phyloP scores from a whole-genome alignment of 306 rosid genomes.

The Dalbergia cultrata region DNA sequence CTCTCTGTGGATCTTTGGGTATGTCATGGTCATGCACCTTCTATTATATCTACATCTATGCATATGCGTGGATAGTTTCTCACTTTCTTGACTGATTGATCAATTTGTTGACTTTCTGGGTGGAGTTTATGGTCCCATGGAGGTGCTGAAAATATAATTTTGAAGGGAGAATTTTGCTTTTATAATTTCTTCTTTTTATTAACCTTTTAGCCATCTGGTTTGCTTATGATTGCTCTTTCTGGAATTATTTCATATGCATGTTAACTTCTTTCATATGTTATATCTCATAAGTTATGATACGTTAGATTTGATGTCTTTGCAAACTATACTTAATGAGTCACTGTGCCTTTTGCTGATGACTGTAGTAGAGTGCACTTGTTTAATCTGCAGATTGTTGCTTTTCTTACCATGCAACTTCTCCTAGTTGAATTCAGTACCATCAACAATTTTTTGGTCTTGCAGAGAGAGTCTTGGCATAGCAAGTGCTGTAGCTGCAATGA shows the following conservation, averaged over 20 bases:
- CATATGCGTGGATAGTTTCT: neutral
- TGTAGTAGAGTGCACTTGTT: conserved; percentile 1
- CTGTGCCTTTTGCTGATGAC: conserved; percentile 16
- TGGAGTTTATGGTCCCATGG: conserved; percentile 1
- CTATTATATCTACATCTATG: conserved; percentile 7
- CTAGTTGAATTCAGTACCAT: conserved; percentile 36
- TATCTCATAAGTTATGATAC: neutral
- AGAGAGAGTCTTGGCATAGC: conserved; percentile 81
- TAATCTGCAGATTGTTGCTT: conserved; percentile 25
- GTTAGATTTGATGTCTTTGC: conserved; percentile 7
- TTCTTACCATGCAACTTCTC: conserved; percentile 15
- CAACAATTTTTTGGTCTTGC: conserved; percentile 43
- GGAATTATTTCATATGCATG: conserved; percentile 7
- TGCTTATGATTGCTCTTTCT: neutral
- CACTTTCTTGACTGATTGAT: conserved; percentile 13
- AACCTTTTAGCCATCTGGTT: conserved; percentile 17
- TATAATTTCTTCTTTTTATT: conserved; percentile 23
- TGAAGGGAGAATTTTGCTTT: conserved; percentile 23
- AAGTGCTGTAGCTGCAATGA: conserved; percentile 93
- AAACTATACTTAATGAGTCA: conserved; percentile 24
- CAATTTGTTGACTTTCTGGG: conserved; percentile 35
- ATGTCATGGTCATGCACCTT: conserved; percentile 49
- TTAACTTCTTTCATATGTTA: conserved; percentile 2
- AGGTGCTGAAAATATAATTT: conserved; percentile 35
- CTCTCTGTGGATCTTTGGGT: conserved; percentile 96